Base-by-base conservation (phyloP, 2,329 filamentous ascomycete species). In the Colletotrichum somersetense region DNA sequence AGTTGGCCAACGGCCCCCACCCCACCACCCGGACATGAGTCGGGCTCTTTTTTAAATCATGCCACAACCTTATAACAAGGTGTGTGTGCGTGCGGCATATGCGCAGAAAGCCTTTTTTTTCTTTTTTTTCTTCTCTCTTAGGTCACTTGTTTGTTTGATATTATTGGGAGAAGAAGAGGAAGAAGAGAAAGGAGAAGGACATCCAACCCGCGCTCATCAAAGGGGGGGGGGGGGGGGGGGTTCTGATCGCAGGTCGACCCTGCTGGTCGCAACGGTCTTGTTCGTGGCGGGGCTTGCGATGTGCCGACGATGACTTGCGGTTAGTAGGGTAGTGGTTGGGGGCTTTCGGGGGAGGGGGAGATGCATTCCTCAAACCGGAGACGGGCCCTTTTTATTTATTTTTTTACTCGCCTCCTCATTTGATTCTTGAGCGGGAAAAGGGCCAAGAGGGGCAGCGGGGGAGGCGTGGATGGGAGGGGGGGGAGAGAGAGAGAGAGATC, bases 241-340 rank as follows among this genome's bases (percentile, higher is more conserved):
- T 33, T 11, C 26, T 42, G 5, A 30, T 40, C 8, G 7, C 16
- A n/a, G 44, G 50, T 40, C 33, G 12, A n/a, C 40, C 16, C 16
- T 20, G 5, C 33, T 40, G 46, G 26, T 35, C 14, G 8, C 35
- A 53, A 62, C 33, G 61, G 35, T 26, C 23, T 38, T 35, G n/a
- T 50, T 23, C 16, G 40, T 26, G 12, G 40, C 40, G n/a, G 42
- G 42, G 20, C 33, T 40, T 62, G 59, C 33, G 8, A 62, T 62
- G 46, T 62, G n/a, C 46, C 46, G 61, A 40, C 16, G 35, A 62
- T 10, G 46, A 11, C 46, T 52, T 62, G 59, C 46, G 46, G 58
- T 26, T 11, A 53, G 53, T 1, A 30, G 30, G 30, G 30, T 30
- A 4, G 30, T 30, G 30, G 30, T 4, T 30, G 30, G 30, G 30